Conservation (phyloP, 2,329 filamentous ascomycete genomes). For the Cladorrhinum sp. region DNA sequence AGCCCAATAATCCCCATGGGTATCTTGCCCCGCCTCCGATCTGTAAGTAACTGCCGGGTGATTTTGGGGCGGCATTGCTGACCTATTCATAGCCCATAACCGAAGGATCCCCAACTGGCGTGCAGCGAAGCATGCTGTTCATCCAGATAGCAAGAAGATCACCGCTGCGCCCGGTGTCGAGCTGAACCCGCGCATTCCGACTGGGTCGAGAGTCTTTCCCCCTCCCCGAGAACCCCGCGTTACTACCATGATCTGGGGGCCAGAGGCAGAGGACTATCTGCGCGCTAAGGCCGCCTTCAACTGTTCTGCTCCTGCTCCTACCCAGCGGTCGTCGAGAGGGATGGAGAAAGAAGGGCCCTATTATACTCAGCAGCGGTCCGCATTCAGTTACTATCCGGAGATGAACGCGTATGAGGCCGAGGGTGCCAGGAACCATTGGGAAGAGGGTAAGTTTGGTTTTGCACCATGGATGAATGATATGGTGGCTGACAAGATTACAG, state of each 20-base stretch:
- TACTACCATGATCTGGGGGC: background rate
- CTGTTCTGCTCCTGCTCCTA: background rate
- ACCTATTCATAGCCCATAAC: constrained; percentile 1
- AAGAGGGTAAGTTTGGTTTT: too few species aligned
- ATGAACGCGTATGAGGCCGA: too few species aligned
- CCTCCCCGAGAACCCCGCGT: background rate
- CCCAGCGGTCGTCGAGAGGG: background rate
- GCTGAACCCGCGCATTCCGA: background rate
- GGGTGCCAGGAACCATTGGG: too few species aligned
- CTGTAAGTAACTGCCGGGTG: background rate
- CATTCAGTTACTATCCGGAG: background rate
- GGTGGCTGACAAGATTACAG: too few species aligned
- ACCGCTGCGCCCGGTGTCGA: background rate
- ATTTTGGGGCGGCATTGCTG: background rate
- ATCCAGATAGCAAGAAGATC: background rate
- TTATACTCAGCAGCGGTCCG: background rate
- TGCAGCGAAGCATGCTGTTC: background rate
- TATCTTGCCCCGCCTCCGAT: constrained; percentile 3
- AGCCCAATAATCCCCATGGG: constrained; percentile 1
- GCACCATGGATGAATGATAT: too few species aligned
- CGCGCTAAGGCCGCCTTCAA: background rate
- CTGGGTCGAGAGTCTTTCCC: background rate
- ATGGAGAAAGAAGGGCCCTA: background rate
- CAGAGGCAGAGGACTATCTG: background rate
- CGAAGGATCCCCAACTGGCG: background rate